Evolutionary conservation across 202 grass and related monocot genomes (phyloP), one percentile per base, ranked within the genome.

Genomic region (Elaeis oleifera): DNA sequence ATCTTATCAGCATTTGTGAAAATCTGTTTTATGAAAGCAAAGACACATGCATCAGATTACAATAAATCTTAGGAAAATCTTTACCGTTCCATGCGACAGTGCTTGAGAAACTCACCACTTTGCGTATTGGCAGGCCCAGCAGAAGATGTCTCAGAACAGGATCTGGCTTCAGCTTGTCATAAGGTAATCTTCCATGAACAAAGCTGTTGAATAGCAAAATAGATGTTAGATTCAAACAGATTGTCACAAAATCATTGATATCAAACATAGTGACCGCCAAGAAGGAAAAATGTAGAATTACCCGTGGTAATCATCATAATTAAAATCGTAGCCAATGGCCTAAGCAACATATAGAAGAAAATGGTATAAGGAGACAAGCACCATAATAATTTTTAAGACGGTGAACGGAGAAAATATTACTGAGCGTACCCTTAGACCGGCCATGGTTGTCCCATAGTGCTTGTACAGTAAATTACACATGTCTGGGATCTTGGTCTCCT

Each of bases 391-490:
- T 62, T 32, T 7, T 5, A 4, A 23, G 28, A 19, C 49, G 5
- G 17, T 51, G 1, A 54, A 39, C 11, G 26, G 54, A 23, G 67
- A 57, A 31, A 50, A 36, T 1, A 3, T 64, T 57, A 6, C 17
- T 9, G 26, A 52, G 36, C 36, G 39, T 83, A 96, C 90, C 88
- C 73, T 86, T 70, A 99, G 65, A 24, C 94, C 94, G 15, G 94
- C 88, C 88, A 99, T 99, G 39, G 88, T 94, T 1, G 94, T 99
- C 21, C 94, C 88, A 19, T 99, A 99, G 76, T 99, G 79, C 80
- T 84, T 89, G 72, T 99, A 99, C 16, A 99, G 85, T 28, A 94
- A 56, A 39, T 86, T 86, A 64, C 94, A 90, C 1, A 99, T 62
- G 29, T 28, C 69, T 22, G 85, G 69, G 3, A 99, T 84, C 70